These are phyloP conservation scores for Ganoderma resinaceum DNA, from an alignment of 1,284 basidiomycete species.

Conservation along the genomic window DNA sequence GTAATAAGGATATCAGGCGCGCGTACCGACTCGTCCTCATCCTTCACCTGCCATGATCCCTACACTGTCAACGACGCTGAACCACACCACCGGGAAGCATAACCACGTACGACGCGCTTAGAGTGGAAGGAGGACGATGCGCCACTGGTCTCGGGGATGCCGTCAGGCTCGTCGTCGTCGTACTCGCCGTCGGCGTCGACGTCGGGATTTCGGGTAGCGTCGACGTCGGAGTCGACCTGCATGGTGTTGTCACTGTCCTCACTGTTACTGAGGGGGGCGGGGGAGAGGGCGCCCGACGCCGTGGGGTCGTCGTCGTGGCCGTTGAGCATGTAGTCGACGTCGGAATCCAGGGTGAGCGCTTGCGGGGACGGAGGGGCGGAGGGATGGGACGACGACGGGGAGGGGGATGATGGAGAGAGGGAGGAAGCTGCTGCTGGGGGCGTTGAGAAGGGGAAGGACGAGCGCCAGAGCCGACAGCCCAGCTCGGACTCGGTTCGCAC, in stretches of 20 bases:
- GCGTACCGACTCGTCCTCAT: conserved; percentile 74
- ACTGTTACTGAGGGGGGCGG: conserved; percentile 33
- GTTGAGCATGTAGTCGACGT: conserved; percentile 40
- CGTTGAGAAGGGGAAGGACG: conserved; percentile 56
- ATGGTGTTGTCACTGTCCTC: conserved; percentile 43
- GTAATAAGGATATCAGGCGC: conserved; percentile 34
- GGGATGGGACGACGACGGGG: conserved; percentile 49
- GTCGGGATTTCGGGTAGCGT: conserved; percentile 43
- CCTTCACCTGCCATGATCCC: conserved; percentile 47
- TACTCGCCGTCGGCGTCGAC: conserved; percentile 51
- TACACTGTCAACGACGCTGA: conserved; percentile 27
- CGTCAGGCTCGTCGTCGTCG: conserved; percentile 41
- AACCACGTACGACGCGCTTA: conserved; percentile 42
- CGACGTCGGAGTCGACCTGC: conserved; percentile 55
- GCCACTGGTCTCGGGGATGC: conserved; percentile 33
- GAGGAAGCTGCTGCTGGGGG: conserved; percentile 45
- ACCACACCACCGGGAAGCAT: conserved; percentile 22
- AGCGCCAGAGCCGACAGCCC: conserved; percentile 44
- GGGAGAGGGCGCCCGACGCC: conserved; percentile 36
- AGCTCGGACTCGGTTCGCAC: conserved; percentile 45
- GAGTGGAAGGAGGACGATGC: conserved; percentile 39
- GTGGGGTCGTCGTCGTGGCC: conserved; percentile 49
- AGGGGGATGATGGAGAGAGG: conserved; percentile 46
- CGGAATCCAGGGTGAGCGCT: conserved; percentile 24
- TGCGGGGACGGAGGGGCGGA: conserved; percentile 36